Evolutionary conservation across 2,329 filamentous ascomycete genomes (phyloP), one percentile per base, ranked within the genome.

Genomic region (Xylaria sp.): DNA sequence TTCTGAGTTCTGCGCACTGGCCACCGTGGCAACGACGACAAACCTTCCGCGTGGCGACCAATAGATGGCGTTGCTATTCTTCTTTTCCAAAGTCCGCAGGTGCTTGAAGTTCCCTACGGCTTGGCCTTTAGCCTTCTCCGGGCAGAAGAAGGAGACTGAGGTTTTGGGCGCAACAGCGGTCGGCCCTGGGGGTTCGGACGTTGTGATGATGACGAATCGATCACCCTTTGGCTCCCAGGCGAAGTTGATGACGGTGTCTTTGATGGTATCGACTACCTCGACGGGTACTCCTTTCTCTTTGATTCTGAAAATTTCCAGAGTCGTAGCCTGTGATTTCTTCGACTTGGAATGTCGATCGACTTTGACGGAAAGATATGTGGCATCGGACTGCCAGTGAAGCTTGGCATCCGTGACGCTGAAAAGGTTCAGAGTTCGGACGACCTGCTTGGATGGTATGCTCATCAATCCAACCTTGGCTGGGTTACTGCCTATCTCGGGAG

Each of bases 21-120:
- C 90, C 62, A 99, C 93, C 12, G 96, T 97, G 63, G 94, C 96
- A 64, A 99, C 90, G 55, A 98, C 91, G 44, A 98, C 95, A 78
- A 99, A 99, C 58, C 96, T 91, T 63, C 96, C 96, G 81, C 91
- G 93, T 27, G 96, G 96, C 23, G 94, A 97, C 96, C 96, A 99
- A 89, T 98, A 98, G 78, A 99, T 99, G 73, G 93, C 94, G 79
- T 99, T 99, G 88, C 92, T 97, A 84, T 97, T 98, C 90, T 98
- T 98, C 90, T 98, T 98, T 77, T 99, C 96, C 65, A 97, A 86
- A 9, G 94, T 98, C 72, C 94, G 91, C 74, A 98, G 91, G 79
- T 97, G 93, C 86, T 95, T 97, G 88, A 98, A 99, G 86, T 97
- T 98, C 72, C 96, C 96, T 40, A 93, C 86, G 27, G 88, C 86